Evolutionary conservation across 164 flowering plant genomes (phyloP).

Genomic region (Annona cherimola): DNA sequence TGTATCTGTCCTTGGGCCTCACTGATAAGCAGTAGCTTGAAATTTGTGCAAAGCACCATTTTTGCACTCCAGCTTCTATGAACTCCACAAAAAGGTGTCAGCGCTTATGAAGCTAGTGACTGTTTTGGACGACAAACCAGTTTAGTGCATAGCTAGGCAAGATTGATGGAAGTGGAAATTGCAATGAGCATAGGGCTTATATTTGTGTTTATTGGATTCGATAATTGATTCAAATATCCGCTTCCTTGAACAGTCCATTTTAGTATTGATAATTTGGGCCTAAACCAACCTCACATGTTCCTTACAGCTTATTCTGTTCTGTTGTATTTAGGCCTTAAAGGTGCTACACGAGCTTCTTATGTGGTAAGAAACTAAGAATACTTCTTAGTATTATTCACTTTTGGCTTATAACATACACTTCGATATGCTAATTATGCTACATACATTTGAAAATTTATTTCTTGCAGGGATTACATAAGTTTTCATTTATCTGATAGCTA

Average conservation of each 20-base stretch:
- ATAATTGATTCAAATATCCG: neutral
- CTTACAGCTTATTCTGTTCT: too few species aligned
- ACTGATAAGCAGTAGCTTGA: too few species aligned
- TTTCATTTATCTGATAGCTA: neutral
- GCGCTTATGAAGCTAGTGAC: too few species aligned
- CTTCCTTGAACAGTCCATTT: neutral
- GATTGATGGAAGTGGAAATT: too few species aligned
- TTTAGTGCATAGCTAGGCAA: too few species aligned
- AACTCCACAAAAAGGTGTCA: too few species aligned
- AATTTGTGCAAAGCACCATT: too few species aligned
- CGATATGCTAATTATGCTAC: neutral
- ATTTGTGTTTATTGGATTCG: neutral
- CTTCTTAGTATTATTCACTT: neutral
- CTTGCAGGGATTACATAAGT: constrained; percentile 3
- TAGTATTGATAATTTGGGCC: neutral
- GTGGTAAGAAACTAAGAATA: constrained; percentile 28
- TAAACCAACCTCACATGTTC: neutral
- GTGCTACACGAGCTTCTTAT: constrained; percentile 41
- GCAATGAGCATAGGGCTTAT: too few species aligned
- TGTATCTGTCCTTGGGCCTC: too few species aligned
- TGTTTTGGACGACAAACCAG: too few species aligned
- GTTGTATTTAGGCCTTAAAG: constrained; percentile 42
- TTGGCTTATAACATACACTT: neutral
- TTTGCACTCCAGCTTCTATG: too few species aligned
- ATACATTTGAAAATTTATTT: neutral